Percentiles rank a stretch among this genome's conserved stretches.
These are phyloP conservation scores for Populus alba DNA, from an alignment of 345 rosid genomes.

Conservation along the genomic window DNA sequence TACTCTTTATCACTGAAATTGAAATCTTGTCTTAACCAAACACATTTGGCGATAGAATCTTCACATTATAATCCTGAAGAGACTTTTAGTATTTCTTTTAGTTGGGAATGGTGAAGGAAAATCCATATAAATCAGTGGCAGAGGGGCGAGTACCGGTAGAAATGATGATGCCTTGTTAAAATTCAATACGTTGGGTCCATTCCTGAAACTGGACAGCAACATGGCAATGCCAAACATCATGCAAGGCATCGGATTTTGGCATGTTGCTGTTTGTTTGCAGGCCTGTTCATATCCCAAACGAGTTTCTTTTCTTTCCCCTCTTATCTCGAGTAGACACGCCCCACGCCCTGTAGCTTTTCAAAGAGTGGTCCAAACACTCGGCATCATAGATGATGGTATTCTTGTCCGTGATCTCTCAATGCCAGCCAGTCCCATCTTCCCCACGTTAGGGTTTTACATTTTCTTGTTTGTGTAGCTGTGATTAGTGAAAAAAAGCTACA, in stretches of 20 bases:
- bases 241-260: conserved; percentile 2
- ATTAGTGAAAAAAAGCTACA: not conserved
- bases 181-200: not conserved
- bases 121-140: not conserved
- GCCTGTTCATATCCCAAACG: not conserved
- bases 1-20: too few species aligned
- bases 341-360: conserved; percentile 1
- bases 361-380: conserved; percentile 10
- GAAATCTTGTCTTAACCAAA: not conserved
- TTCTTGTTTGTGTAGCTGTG: not conserved
- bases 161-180: not conserved
- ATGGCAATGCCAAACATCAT: conserved; percentile 7
- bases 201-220: conserved; percentile 6
- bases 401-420: not conserved
- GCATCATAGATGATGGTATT: not conserved
- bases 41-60: not conserved
- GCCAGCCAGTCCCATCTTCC: not conserved
- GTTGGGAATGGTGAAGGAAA: not conserved
- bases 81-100: too few species aligned
- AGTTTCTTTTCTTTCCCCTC: not conserved
- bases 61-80: too few species aligned
- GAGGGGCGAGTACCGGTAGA: not conserved
- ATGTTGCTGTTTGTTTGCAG: conserved; percentile 12
- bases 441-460: not conserved
- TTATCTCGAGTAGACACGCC: not conserved